Percentiles rank a stretch among this genome's conserved stretches.
These are phyloP conservation scores for Panaeolus papilionaceus DNA, from an alignment of 768 basidiomycete genomes.

Conservation along the genomic window DNA sequence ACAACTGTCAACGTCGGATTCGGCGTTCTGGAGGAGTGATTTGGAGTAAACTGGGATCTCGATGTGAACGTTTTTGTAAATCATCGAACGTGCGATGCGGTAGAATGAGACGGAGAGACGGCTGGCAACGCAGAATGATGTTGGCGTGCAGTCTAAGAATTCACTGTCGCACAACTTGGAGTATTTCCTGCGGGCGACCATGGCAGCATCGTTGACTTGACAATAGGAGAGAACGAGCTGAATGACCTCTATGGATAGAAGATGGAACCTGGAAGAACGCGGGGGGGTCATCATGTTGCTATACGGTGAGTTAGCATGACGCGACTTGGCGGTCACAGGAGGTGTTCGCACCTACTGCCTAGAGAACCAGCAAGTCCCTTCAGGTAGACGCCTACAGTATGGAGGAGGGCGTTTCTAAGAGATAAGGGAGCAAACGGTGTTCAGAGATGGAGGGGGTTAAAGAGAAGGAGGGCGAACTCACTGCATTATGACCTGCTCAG, in stretches of 20 bases:
- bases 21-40: not conserved
- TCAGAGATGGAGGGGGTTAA: not conserved
- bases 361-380: not conserved
- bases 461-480: not conserved
- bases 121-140: constrained; percentile 2
- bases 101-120: not conserved
- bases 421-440: no score
- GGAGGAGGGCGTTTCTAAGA: no score
- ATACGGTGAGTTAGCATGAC: not conserved
- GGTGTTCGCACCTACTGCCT: not conserved
- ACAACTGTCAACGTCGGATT: not conserved
- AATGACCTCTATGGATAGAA: not conserved
- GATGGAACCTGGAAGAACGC: not conserved
- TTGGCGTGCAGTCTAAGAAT: not conserved
- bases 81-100: not conserved
- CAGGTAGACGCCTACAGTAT: no score
- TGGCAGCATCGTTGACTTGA: not conserved
- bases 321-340: not conserved
- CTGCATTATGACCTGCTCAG: not conserved
- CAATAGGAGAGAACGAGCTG: not conserved
- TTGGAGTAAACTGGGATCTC: not conserved
- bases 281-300: not conserved
- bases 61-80: not conserved
- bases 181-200: not conserved
- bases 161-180: not conserved